phyloP scores from a whole-genome alignment of 352 stramenopile genomes.

The Phytophthora crassamura region DNA sequence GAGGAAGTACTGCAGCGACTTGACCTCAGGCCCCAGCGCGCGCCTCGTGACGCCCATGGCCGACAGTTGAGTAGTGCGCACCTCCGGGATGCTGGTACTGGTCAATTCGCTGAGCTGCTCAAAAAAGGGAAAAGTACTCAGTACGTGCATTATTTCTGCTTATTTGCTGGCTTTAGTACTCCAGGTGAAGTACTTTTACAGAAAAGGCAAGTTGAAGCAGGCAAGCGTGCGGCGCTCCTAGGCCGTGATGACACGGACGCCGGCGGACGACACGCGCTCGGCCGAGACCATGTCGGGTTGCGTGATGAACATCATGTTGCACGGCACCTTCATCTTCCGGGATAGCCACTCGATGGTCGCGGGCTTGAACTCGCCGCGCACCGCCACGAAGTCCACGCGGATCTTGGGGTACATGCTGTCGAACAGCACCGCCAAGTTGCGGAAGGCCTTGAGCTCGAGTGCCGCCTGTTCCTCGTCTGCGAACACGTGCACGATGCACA shows the following conservation, averaged over 20 bases:
- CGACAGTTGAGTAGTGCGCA: not conserved
- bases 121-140: not conserved
- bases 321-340: slow-evolving; percentile 62
- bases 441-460: slow-evolving; percentile 29
- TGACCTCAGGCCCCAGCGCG: slow-evolving; percentile 45
- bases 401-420: slow-evolving; percentile 89
- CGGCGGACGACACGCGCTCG: slow-evolving; percentile 72
- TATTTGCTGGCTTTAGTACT: too few relatives aligned
- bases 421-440: slow-evolving; percentile 65
- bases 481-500: slow-evolving; percentile 84
- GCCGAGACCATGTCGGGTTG: slow-evolving; percentile 64
- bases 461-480: slow-evolving; percentile 31
- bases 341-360: slow-evolving; percentile 79
- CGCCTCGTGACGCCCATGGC: slow-evolving; percentile 33
- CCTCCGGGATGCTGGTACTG: slow-evolving; percentile 10
- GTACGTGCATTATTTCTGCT: too few relatives aligned
- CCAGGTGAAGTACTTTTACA: too few relatives aligned
- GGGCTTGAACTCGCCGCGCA: slow-evolving; percentile 60
- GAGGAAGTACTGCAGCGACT: slow-evolving; percentile 81
- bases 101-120: slow-evolving; percentile 7
- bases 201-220: slow-evolving; percentile 8
- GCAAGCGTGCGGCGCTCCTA: slow-evolving; percentile 13
- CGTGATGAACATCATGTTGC: slow-evolving; percentile 92
- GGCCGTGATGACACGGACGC: slow-evolving; percentile 81
- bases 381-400: slow-evolving; percentile 77